A percentile compares a stretch with the other conserved stretches of the same genome.
These are phyloP conservation scores for Didymella glomerata DNA, from an alignment of 2,329 filamentous ascomycete genomes.

Conservation along the genomic window DNA sequence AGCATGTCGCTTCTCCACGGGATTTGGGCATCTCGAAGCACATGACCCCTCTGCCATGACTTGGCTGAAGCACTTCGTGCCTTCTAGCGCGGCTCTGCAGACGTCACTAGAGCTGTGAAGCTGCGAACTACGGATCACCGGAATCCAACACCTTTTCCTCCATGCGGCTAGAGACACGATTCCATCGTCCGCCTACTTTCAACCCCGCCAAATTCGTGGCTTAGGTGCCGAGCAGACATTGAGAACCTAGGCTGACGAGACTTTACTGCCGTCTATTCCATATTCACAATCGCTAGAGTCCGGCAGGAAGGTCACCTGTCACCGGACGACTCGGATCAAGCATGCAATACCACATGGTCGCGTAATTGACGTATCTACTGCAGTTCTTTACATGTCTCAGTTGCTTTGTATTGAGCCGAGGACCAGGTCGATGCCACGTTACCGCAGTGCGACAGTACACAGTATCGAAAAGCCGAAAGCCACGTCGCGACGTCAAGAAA, in stretches of 20 bases:
- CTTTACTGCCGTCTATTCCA: not conserved
- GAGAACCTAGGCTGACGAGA: conserved; percentile 1
- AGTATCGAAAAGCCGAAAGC: not conserved
- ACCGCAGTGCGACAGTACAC: conserved; percentile 1
- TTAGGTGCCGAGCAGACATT: conserved; percentile 5
- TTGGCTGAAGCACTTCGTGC: conserved; percentile 28
- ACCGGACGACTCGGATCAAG: not conserved
- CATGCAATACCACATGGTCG: too few species aligned
- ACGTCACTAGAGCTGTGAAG: conserved; percentile 33
- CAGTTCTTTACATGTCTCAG: not conserved
- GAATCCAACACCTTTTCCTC: conserved; percentile 21
- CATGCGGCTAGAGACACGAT: conserved; percentile 26
- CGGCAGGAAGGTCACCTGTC: not conserved
- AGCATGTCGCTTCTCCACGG: conserved; percentile 15
- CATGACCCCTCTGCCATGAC: conserved; percentile 24
- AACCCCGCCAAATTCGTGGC: conserved; percentile 8
- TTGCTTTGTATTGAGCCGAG: not conserved
- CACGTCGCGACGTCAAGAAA: not conserved
- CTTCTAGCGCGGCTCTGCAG: conserved; percentile 41
- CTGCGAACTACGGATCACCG: conserved; percentile 31
- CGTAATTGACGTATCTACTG: not conserved
- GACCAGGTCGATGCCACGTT: conserved; percentile 3
- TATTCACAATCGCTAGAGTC: not conserved
- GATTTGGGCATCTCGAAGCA: conserved; percentile 23
- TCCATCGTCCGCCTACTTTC: not conserved